Evolutionary conservation across 225 moss, liverwort and hornwort genomes (phyloP), one percentile per base, ranked within the genome.

Genomic region (Climacium dendroides): DNA sequence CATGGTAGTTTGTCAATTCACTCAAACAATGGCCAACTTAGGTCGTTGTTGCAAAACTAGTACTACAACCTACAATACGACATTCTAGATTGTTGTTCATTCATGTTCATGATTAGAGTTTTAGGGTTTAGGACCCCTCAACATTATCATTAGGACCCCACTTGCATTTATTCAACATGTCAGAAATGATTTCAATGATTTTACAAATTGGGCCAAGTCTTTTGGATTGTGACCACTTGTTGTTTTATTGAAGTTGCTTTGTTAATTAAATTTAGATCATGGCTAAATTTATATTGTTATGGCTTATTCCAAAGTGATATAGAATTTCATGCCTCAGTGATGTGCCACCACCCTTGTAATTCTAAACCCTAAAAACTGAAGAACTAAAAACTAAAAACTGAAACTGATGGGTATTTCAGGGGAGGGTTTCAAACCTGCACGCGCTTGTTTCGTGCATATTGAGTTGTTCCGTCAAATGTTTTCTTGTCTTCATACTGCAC

Each of bases 401-500:
- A 28, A 79, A 32, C 22, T 50, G 50, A 72, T 30, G 23, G 37
- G 22, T 35, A 82, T 50, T 67, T 59, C 80, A 45, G 67, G 74
- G 57, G 23, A 29, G 37, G 72, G 65, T 66, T 75, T 77, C 66
- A 79, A 39, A 96, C 95, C 96, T 96, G 95, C 67, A 95, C 90
- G 10, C 96, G 96, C 87, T 96, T 97, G 85, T 96, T 96, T 73
- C 92, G 94, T 22, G 95, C 90, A 87, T 97, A 97, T 62, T 95
- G 95, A 53, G 90, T 84, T 23, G 86, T 90, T 83, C 96, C 95
- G 83, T 96, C 94, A 67, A 97, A 92, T 32, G 82, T 90, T 52
- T 90, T 92, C 74, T 94, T 91, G 87, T 97, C 95, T 82, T 97
- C 96, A 71, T 91, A 97, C 96, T 97, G 94, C 94, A 85, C 75